phyloP scores from a whole-genome alignment of 208 protist genomes.

The Acanthamoeba quina region DNA sequence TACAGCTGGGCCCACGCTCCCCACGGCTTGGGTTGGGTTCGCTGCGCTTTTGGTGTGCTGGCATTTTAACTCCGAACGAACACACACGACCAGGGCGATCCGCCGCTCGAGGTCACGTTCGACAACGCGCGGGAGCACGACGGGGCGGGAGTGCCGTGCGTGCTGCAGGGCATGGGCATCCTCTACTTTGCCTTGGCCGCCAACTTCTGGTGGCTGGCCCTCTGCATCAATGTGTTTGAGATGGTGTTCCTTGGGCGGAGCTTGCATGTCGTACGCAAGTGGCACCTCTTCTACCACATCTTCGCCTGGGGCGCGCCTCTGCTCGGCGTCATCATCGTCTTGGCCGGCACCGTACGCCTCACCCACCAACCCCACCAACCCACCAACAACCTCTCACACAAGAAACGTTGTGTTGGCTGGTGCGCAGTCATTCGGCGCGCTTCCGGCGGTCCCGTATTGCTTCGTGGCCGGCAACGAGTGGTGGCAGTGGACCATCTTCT shows the following conservation, averaged over 20 bases:
- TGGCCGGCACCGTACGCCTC: not conserved
- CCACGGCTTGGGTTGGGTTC: too few relatives aligned
- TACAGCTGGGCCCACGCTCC: not conserved
- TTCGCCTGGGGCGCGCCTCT: conserved; percentile 60
- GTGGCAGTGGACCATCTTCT: conserved; percentile 56
- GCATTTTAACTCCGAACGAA: too few relatives aligned
- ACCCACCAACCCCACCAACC: not conserved
- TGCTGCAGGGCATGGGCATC: conserved; percentile 37
- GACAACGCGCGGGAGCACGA: conserved; percentile 56
- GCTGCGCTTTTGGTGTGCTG: not conserved
- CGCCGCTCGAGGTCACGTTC: conserved; percentile 30
- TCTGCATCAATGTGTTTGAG: conserved; percentile 64
- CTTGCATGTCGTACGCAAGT: not conserved
- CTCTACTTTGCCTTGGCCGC: conserved; percentile 61
- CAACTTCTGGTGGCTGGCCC: conserved; percentile 66
- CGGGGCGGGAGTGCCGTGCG: conserved; percentile 22
- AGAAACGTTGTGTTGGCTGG: not conserved
- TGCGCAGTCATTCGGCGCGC: not conserved
- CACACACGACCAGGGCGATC: not conserved
- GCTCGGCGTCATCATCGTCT: not conserved
- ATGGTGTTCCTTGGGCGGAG: conserved; percentile 38
- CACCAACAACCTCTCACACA: too few relatives aligned
- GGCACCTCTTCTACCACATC: conserved; percentile 26
- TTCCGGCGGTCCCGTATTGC: not conserved
- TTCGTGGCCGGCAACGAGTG: conserved; percentile 48